These are phyloP conservation scores for Aspergillus piperis DNA, from an alignment of 2,329 filamentous ascomycete genomes.

Conservation along the genomic window DNA sequence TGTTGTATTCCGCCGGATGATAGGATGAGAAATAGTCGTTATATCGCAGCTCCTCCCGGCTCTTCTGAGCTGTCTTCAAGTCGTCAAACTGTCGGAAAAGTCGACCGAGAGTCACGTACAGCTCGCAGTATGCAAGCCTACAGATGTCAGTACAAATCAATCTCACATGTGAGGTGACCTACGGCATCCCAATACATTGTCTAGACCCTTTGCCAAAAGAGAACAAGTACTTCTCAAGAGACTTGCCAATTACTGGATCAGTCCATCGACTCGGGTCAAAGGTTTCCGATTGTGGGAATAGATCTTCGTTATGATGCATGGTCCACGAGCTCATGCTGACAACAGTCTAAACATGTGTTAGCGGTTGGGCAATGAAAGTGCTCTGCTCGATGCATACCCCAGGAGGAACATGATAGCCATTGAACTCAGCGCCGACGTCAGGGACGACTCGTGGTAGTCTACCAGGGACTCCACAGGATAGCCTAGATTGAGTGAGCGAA, in stretches of 20 bases:
- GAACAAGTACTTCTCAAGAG: constrained; percentile 37
- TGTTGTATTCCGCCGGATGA: constrained; percentile 19
- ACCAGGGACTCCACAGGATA: constrained; percentile 37
- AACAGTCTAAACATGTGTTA: constrained; percentile 14
- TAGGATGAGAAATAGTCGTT: constrained; percentile 35
- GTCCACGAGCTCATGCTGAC: constrained; percentile 40
- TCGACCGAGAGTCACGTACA: constrained; percentile 36
- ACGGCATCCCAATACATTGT: constrained; percentile 39
- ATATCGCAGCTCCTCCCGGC: constrained; percentile 28
- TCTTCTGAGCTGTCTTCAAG: constrained; percentile 20
- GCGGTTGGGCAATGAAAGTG: neutral
- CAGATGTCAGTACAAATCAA: neutral
- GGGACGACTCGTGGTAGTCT: constrained; percentile 39
- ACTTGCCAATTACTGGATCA: constrained; percentile 15
- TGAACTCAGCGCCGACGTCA: constrained; percentile 31
- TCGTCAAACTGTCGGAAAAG: constrained; percentile 33
- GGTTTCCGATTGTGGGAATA: constrained; percentile 35
- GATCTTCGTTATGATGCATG: constrained; percentile 33
- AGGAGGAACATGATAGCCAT: constrained; percentile 33
- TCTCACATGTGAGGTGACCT: constrained; percentile 10
- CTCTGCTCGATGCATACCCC: constrained; percentile 24
- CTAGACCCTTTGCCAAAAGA: constrained; percentile 40
- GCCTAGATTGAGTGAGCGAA: constrained; percentile 12
- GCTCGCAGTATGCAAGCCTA: constrained; percentile 38
- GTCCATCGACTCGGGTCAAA: constrained; percentile 43